These are phyloP conservation scores for Colletotrichum musae DNA, from an alignment of 2,329 filamentous ascomycete genomes.

Conservation along the genomic window DNA sequence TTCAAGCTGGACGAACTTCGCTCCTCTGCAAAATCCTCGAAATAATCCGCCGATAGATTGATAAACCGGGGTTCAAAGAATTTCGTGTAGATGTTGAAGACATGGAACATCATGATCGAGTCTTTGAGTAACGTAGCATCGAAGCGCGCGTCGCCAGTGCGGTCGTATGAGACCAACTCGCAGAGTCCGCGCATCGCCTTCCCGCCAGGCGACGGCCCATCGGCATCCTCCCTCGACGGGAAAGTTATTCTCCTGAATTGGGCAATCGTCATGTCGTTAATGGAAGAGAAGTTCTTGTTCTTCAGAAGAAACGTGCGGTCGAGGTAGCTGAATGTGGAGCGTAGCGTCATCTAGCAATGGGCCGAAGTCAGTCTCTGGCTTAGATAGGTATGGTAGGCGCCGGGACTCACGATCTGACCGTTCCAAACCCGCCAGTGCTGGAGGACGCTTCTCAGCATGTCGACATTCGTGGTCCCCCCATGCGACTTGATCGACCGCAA, in stretches of 20 bases:
- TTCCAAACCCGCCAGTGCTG: constrained; percentile 84
- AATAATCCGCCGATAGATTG: constrained; percentile 75
- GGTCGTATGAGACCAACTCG: constrained; percentile 81
- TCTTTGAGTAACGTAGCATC: constrained; percentile 78
- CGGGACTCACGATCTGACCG: constrained; percentile 75
- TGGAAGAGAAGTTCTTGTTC: constrained; percentile 76
- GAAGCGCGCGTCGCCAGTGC: constrained; percentile 69
- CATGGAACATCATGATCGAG: constrained; percentile 85
- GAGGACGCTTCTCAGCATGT: constrained; percentile 71
- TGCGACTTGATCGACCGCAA: constrained; percentile 66
- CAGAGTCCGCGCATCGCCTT: constrained; percentile 74
- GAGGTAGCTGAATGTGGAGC: constrained; percentile 93
- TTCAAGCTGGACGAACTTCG: constrained; percentile 76
- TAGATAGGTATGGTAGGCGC: constrained; percentile 24
- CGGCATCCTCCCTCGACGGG: constrained; percentile 44
- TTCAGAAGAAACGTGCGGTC: constrained; percentile 90
- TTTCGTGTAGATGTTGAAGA: constrained; percentile 84
- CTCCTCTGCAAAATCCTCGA: constrained; percentile 77
- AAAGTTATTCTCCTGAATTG: constrained; percentile 79
- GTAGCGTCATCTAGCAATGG: constrained; percentile 74
- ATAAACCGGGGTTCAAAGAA: constrained; percentile 86
- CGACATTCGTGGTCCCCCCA: constrained; percentile 69
- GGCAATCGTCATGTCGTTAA: constrained; percentile 85
- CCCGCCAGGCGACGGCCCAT: constrained; percentile 51
- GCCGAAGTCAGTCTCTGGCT: constrained; percentile 37